These are phyloP conservation scores for Penicillium desertorum DNA, from an alignment of 495 filamentous ascomycete genomes.

Conservation along the genomic window DNA sequence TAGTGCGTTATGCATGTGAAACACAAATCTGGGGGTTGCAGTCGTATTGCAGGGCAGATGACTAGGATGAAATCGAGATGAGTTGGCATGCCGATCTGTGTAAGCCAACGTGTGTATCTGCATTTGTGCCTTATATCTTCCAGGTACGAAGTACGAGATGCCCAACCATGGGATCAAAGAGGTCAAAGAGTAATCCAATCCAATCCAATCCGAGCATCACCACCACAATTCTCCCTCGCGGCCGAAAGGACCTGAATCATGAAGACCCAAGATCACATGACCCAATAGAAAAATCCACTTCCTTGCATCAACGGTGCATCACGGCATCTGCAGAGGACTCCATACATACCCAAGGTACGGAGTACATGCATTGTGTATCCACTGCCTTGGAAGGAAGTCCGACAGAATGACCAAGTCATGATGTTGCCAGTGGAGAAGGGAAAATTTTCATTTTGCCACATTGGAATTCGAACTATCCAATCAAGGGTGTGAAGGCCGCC, in stretches of 20 bases:
- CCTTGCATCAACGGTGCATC: neutral
- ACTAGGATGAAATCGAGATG: neutral
- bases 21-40: neutral
- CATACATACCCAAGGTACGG: neutral
- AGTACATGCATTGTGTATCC: neutral
- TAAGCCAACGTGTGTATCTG: neutral
- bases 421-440: neutral
- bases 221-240: neutral
- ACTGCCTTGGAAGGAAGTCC: neutral
- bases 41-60: neutral
- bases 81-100: conserved; percentile 5
- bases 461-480: conserved; percentile 13
- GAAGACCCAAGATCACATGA: neutral
- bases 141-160: neutral
- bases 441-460: neutral
- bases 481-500: neutral
- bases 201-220: no score
- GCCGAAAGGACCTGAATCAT: neutral
- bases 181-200: neutral
- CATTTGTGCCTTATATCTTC: neutral
- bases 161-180: neutral
- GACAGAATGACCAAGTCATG: neutral
- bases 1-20: conserved; percentile 2
- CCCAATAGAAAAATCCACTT: no score
- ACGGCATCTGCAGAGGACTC: neutral